A percentile compares a stretch with the other conserved stretches of the same genome.
phyloP scores from a whole-genome alignment of 352 stramenopile genomes.

The Globisporangium rhizosaccharum region DNA sequence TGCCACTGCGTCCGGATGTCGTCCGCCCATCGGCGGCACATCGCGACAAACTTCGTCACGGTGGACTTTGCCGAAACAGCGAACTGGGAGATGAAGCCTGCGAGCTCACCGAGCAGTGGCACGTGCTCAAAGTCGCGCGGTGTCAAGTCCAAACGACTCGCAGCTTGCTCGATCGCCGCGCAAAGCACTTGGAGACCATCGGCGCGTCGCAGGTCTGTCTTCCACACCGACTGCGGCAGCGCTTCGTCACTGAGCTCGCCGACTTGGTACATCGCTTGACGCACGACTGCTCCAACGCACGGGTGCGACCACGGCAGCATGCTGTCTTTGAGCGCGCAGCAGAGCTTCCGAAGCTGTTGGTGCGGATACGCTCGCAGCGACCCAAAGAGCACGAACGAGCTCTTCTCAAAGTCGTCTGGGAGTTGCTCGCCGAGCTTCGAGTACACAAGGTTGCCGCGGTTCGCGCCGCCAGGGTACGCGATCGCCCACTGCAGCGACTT shows the following conservation, averaged over 20 bases:
- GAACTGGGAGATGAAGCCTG: constrained; percentile 4
- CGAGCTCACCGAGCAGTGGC: constrained; percentile 7
- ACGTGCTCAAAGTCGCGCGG: constrained; percentile 9
- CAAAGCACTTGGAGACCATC: constrained; percentile 12
- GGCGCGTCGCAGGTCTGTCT: constrained; percentile 28
- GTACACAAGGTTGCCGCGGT: constrained; percentile 44
- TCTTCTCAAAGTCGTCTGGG: constrained; percentile 18
- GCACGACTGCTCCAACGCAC: constrained; percentile 29
- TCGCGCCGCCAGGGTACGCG: constrained; percentile 25
- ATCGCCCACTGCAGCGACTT: constrained; percentile 37
- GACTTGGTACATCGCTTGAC: constrained; percentile 43
- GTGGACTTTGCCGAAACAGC: not conserved
- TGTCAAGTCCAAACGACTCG: constrained; percentile 1
- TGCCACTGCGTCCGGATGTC: constrained; percentile 5
- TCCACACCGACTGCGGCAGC: constrained; percentile 25
- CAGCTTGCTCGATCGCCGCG: constrained; percentile 13
- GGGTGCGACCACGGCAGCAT: constrained; percentile 33
- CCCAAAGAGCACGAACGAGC: constrained; percentile 26
- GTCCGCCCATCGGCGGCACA: constrained; percentile 8
- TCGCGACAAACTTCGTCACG: constrained; percentile 3
- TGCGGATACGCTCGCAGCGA: constrained; percentile 40
- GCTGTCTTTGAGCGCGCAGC: constrained; percentile 33
- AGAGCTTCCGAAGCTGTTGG: constrained; percentile 44
- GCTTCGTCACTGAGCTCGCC: constrained; percentile 29
- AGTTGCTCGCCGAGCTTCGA: constrained; percentile 19